Base-by-base conservation (phyloP, 495 filamentous ascomycete species). In the Tuber borchii region DNA sequence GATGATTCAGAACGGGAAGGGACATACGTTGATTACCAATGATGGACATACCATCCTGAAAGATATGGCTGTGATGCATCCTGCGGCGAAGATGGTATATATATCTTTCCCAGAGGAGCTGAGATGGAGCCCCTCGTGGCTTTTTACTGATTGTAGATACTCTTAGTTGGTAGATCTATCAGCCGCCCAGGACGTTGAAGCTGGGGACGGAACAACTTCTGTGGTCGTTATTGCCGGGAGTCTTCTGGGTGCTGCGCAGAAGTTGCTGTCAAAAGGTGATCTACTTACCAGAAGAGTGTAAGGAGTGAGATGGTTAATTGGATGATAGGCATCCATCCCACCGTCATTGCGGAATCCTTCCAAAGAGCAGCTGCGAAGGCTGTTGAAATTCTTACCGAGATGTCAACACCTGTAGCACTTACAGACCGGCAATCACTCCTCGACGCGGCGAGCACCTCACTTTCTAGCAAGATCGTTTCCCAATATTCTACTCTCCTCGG, bases 1-100 rank as follows among this genome's bases (percentile, higher is more conserved):
- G 87, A 99, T 99, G 95, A 98, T 99, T 78, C 91, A 95, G 89
- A 96, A 92, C 42, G 92, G 93, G 79, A 97, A 93, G 83, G 96
- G 96, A 85, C 91, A 96, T 84, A 97, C 95, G 69, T 95, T 98
- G 82, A 99, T 99, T 85, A 97, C 95, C 80, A 99, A 99, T 86
- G 95, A 99, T 85, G 95, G 95, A 84, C 97, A 95, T 86, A 99
- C 95, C 51, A 98, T 98, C 93, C 86, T 99, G 83, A 95, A 91
- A 85, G 93, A 94, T 87, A 98, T 99, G 95, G 92, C 92, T 79
- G 96, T 99, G 72, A 92, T 98, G 93, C 95, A 99, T 84, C 95
- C 95, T 51, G 94, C 95, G 74, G 95, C 95, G 65, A 95, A 96
- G 87, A 99, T 99, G 95, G 79, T 81, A 81, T 80, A 77, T 26